A percentile compares a stretch with the other conserved stretches of the same genome.
Conservation (phyloP, 2,329 filamentous ascomycete species). For the Cercospora sojina region DNA sequence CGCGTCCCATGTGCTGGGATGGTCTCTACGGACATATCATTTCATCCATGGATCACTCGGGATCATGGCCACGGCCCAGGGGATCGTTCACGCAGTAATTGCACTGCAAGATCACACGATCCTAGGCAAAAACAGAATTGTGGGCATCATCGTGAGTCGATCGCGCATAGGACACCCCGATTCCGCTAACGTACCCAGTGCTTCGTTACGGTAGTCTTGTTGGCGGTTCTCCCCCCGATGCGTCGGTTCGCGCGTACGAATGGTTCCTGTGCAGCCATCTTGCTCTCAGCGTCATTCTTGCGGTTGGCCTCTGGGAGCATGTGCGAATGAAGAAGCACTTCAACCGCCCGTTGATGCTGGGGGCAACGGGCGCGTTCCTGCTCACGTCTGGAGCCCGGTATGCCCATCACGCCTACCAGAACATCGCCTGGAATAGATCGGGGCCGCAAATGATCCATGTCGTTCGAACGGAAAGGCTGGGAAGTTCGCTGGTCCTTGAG, state of each 20-base stretch:
- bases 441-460: not conserved
- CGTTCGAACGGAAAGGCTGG: not conserved
- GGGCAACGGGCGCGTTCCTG: not conserved
- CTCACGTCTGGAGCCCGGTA: not conserved
- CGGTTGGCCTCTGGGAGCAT: slow-evolving; percentile 1
- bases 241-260: slow-evolving; percentile 7
- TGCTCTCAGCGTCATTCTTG: not conserved
- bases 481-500: slow-evolving; percentile 3
- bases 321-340: slow-evolving; percentile 2
- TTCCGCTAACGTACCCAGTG: slow-evolving; percentile 2
- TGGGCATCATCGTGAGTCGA: not conserved
- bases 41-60: slow-evolving; percentile 1
- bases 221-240: not conserved
- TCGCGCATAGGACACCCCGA: not conserved
- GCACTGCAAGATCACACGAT: not conserved
- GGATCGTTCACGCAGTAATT: not conserved
- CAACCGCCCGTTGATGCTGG: not conserved
- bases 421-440: not conserved
- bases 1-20: not conserved
- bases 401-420: not conserved
- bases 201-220: not conserved
- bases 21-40: not conserved
- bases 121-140: slow-evolving; percentile 3
- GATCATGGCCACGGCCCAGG: slow-evolving; percentile 1
- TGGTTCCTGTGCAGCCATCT: slow-evolving; percentile 4